Percentiles rank a stretch among this genome's conserved stretches.
phyloP scores from a whole-genome alignment of 768 basidiomycete genomes.

The Austroboletus festivus region DNA sequence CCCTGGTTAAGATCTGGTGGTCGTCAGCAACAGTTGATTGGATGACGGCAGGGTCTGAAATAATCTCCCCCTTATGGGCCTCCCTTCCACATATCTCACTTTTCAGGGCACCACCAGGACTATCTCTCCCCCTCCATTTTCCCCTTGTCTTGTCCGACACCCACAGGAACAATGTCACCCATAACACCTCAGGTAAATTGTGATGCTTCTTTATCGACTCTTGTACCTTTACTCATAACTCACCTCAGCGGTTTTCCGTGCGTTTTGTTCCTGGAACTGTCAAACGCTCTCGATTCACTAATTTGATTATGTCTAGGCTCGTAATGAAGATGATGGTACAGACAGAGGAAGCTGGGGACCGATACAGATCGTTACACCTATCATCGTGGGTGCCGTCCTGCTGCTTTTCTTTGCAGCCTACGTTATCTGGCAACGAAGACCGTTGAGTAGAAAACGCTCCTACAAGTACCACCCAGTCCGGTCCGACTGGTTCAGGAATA shows the following conservation, averaged over 20 bases:
- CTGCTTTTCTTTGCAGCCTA: constrained; percentile 19
- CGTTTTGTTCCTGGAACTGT: constrained; percentile 2
- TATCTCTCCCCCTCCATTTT: not conserved
- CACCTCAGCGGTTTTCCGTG: constrained; percentile 21
- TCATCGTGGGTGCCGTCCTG: constrained; percentile 33
- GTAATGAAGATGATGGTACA: constrained; percentile 1
- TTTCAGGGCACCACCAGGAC: not conserved
- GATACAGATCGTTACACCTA: constrained; percentile 34
- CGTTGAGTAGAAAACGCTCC: constrained; percentile 1
- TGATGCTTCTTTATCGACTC: not conserved
- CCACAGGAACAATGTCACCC: constrained; percentile 13
- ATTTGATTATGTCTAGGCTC: constrained; percentile 13
- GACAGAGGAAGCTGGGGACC: constrained; percentile 17
- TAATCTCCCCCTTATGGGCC: constrained; percentile 16
- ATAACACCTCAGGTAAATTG: constrained; percentile 13
- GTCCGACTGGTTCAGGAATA: constrained; percentile 12
- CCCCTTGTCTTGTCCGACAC: not conserved
- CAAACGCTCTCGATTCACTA: not conserved
- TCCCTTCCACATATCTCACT: constrained; percentile 16
- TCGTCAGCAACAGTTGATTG: constrained; percentile 13
- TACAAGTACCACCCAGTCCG: constrained; percentile 14
- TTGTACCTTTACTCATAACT: not conserved
- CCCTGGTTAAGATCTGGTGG: not conserved
- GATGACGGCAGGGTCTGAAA: constrained; percentile 17
- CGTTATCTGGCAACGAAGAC: constrained; percentile 25